Percentiles rank a stretch among this genome's conserved stretches.
phyloP scores from a whole-genome alignment of 2,329 filamentous ascomycete genomes.

The Sphaerostilbella broomeana region DNA sequence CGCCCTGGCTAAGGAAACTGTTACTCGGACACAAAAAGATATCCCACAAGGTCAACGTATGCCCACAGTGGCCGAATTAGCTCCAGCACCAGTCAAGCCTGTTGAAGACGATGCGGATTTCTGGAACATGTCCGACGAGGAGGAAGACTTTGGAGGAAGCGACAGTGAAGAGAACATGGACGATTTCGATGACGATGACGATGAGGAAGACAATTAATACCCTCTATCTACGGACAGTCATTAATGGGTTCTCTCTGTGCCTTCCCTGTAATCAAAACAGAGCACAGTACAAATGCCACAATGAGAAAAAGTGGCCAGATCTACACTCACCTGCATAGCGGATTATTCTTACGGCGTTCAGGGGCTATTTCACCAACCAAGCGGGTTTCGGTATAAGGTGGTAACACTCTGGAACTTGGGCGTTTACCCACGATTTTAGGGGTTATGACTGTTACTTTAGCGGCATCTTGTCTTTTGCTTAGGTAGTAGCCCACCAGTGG shows the following conservation, averaged over 20 bases:
- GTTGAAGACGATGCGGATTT: constrained; percentile 71
- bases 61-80: constrained; percentile 64
- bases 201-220: constrained; percentile 41
- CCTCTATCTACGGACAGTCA: not conserved
- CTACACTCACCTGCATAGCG: constrained; percentile 6
- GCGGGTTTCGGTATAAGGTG: no score
- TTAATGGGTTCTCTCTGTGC: not conserved
- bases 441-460: not conserved
- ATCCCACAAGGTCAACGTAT: constrained; percentile 75
- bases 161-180: constrained; percentile 59
- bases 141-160: constrained; percentile 71
- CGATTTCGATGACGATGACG: constrained; percentile 53
- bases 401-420: no score
- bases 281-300: not conserved
- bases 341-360: constrained; percentile 12
- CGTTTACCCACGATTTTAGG: no score
- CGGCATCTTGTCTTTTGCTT: not conserved
- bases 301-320: not conserved
- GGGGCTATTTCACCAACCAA: no score
- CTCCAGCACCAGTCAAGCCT: constrained; percentile 52
- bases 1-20: constrained; percentile 58
- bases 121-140: constrained; percentile 70
- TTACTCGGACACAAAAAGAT: constrained; percentile 67
- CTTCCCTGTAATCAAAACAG: not conserved
- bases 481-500: not conserved